Conservation (phyloP, 352 stramenopile genomes). For the Phytophthora fragariaefolia region DNA sequence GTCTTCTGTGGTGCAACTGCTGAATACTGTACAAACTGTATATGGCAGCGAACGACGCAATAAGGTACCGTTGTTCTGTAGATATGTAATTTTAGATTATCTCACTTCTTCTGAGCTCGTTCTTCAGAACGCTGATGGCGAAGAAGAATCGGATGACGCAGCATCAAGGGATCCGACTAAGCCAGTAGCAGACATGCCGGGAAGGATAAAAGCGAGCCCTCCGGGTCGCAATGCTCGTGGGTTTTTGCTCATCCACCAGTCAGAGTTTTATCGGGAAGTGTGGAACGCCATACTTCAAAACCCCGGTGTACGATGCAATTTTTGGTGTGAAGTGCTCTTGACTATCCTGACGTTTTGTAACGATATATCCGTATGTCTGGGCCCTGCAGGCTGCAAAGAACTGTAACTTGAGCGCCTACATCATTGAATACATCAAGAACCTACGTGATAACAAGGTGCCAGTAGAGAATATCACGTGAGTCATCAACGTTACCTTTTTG, state of each 20-base stretch:
- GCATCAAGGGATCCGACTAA: constrained; percentile 4
- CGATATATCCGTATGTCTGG: background rate
- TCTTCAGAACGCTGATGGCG: constrained; percentile 17
- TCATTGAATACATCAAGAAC: constrained; percentile 73
- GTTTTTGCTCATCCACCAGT: constrained; percentile 56
- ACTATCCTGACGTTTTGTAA: background rate
- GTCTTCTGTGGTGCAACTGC: constrained; percentile 38
- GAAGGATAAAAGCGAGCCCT: background rate
- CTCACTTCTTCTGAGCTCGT: constrained; percentile 4
- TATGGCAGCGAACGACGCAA: constrained; percentile 40
- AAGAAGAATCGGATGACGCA: background rate
- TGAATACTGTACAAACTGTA: constrained; percentile 58
- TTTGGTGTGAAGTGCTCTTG: background rate
- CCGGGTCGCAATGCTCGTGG: constrained; percentile 49
- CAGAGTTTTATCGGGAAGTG: constrained; percentile 64
- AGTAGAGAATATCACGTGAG: constrained; percentile 71
- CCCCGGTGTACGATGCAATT: constrained; percentile 35
- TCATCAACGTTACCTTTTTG: background rate
- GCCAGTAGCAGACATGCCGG: background rate
- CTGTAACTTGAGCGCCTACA: constrained; percentile 56
- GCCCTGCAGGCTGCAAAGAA: constrained; percentile 41
- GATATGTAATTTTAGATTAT: background rate
- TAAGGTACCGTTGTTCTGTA: constrained; percentile 35
- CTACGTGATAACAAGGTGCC: constrained; percentile 55
- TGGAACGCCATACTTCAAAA: constrained; percentile 58